These are phyloP conservation scores for Fraxinus nigra DNA, from an alignment of 305 asterid species.

Conservation along the genomic window DNA sequence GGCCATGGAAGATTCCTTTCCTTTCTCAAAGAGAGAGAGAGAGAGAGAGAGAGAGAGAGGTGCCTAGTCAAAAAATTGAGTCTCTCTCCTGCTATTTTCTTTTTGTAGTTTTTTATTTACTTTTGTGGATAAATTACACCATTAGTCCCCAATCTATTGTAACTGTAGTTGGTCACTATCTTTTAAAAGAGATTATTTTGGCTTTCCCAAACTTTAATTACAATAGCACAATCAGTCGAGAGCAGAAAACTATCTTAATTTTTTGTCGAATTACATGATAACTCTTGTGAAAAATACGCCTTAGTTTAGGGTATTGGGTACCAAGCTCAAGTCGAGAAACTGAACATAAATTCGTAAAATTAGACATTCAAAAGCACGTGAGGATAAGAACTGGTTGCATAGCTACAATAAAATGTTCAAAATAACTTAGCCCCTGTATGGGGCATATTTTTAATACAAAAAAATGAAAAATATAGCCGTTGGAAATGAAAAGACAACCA, in stretches of 20 bases:
- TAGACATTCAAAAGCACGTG: not conserved
- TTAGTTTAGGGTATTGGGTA: not conserved
- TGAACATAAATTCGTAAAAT: not conserved
- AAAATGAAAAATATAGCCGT: too few relatives aligned
- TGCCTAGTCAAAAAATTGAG: not conserved
- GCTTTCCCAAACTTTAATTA: not conserved
- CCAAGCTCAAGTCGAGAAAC: not conserved
- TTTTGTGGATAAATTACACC: not conserved
- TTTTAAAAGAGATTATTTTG: not conserved
- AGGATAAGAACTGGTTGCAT: not conserved
- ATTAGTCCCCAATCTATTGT: not conserved
- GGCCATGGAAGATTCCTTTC: not conserved
- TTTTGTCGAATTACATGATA: not conserved
- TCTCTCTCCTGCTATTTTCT: not conserved
- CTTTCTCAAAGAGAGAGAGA: not conserved
- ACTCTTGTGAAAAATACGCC: not conserved
- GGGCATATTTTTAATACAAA: too few relatives aligned
- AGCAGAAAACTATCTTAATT: not conserved
- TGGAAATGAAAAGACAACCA: too few relatives aligned
- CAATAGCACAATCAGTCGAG: not conserved
- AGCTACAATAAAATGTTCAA: not conserved
- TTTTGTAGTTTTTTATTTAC: not conserved
- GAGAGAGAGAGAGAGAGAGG: not conserved
- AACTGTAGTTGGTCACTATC: not conserved
- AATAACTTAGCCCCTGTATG: not conserved